Evolutionary conservation across 2,329 filamentous ascomycete genomes (phyloP), one percentile per base, ranked within the genome.

Genomic region (Epichloe typhina): DNA sequence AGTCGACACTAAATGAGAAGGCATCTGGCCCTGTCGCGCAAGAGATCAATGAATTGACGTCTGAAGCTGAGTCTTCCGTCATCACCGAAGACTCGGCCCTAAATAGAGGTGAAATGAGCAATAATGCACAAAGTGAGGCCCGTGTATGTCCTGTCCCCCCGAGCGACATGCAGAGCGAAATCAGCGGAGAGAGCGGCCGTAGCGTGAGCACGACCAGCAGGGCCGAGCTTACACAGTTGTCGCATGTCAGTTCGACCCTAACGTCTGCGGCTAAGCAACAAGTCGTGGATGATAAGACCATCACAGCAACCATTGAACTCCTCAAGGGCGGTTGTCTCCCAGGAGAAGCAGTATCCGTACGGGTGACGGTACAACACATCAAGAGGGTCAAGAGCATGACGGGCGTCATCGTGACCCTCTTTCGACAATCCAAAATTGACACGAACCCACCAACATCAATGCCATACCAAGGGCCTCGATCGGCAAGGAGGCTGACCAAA

Each of bases 361-460:
- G 80, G 59, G 83, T 97, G 49, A 82, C 78, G 0, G 83, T 98
- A 53, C 84, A 88, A 56, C 93, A 97, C 64, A 91, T 85, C 53
- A 95, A 94, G 65, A 79, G 83, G 52, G 80, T 97, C 61, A 88
- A 91, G 69, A 97, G 89, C 63, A 76, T 95, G 69, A 86, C 91
- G 58, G 91, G 93, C 7, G 85, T 97, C 46, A 93, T 97, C 54
- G 81, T 95, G 44, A 97, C 93, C 2, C 72, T 98, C 8, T 96
- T 94, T 64, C 82, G 93, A 43, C 87, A 95, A 65, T 89, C 89
- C 23, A 82, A 88, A 53, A 91, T 97, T 44, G 91, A 98, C 63
- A 86, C 89, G 60, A 71, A 79, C 6, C 81, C 81, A 4, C 71
- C 75, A 5, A 60, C 71, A 12, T 72, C 71, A 5, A 62, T 76